Conservation (phyloP, 73 alveolate species). For the Paramecium pentaurelia region DNA sequence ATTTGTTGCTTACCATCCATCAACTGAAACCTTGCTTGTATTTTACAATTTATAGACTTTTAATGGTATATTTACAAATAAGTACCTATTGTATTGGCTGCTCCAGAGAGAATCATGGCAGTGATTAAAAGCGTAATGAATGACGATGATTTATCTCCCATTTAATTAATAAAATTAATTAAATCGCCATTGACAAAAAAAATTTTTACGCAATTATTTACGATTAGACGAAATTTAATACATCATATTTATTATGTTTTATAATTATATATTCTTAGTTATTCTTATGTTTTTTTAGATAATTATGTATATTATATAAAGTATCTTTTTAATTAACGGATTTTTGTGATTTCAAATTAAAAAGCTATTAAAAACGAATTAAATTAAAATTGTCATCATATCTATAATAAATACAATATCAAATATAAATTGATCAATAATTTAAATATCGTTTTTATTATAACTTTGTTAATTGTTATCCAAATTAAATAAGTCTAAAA, state of each 20-base stretch:
- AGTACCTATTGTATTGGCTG: constrained; percentile 17
- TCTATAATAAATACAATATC: not conserved
- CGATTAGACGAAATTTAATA: not conserved
- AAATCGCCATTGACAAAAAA: not conserved
- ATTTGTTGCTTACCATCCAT: not conserved
- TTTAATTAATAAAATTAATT: not conserved
- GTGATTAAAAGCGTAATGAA: not conserved
- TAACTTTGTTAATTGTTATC: not conserved
- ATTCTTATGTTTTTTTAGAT: not conserved
- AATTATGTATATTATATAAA: too few relatives aligned
- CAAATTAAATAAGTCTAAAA: not conserved
- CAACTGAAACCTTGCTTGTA: not conserved
- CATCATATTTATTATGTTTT: not conserved
- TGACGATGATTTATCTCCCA: not conserved
- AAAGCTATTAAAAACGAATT: too few relatives aligned
- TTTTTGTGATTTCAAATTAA: too few relatives aligned
- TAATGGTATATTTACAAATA: not conserved
- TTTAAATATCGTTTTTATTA: not conserved
- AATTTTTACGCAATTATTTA: not conserved
- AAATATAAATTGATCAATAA: not conserved
- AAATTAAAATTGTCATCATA: not conserved
- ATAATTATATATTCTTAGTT: too few relatives aligned
- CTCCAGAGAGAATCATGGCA: constrained; percentile 19
- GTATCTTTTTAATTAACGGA: not conserved
- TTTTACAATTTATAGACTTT: not conserved